phyloP scores from a whole-genome alignment of 441 rosid genomes.

The Adansonia grandidieri region DNA sequence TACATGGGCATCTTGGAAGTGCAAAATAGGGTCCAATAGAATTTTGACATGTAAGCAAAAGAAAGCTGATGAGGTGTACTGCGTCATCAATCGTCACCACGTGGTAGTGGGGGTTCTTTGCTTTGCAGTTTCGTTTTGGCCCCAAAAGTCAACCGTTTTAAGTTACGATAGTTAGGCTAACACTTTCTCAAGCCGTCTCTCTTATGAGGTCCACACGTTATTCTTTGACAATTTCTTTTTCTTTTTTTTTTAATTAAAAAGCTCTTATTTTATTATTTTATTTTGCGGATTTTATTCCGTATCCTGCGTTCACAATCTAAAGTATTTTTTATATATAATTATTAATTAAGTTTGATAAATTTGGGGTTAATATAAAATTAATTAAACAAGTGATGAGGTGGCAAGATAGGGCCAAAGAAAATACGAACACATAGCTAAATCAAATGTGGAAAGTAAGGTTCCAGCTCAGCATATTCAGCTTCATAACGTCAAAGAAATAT shows the following conservation, averaged over 20 bases:
- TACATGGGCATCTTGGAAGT: neutral
- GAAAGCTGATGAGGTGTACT: conserved; percentile 18
- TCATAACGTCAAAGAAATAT: conserved; percentile 33
- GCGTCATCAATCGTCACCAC: conserved; percentile 33
- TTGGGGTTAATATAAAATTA: neutral
- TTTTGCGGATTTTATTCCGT: conserved; percentile 26
- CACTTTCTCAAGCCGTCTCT: conserved; percentile 29
- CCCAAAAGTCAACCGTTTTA: conserved; percentile 44
- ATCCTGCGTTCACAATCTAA: conserved; percentile 23
- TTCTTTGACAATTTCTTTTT: neutral
- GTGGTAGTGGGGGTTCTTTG: conserved; percentile 37
- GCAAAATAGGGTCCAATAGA: conserved; percentile 21
- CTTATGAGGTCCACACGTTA: conserved; percentile 51
- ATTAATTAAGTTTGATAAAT: neutral
- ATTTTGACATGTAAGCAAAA: neutral
- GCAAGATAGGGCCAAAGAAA: neutral
- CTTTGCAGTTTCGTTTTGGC: conserved; percentile 49
- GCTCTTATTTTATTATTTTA: neutral
- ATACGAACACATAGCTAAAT: conserved; percentile 14
- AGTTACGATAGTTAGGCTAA: conserved; percentile 29
- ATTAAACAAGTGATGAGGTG: conserved; percentile 25
- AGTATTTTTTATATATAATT: neutral
- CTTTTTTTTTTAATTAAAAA: neutral
- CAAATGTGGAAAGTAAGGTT: conserved; percentile 29
- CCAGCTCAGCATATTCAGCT: conserved; percentile 33